Evolutionary conservation across 345 rosid species (phyloP), one percentile per base, ranked within the genome.

Genomic region (Aurinia saxatilis): DNA sequence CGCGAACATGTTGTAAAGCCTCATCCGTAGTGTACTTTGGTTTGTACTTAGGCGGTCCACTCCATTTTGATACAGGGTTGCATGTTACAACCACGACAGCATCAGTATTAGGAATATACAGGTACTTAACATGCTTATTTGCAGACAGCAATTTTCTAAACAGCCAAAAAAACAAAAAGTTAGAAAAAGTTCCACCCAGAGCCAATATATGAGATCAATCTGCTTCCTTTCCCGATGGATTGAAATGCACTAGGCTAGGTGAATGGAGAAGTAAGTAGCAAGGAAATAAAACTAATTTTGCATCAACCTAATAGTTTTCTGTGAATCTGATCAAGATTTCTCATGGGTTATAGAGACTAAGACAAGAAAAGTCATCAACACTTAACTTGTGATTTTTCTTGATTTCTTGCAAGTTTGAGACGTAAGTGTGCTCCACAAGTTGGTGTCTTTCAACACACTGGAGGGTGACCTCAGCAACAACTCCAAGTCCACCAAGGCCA

Each of bases 401-500:
- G 73, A 93, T 75, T 5, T 90, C 96, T 50, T 85, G 72, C 75
- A 90, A 56, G 70, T 75, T 79, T n/a, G 95, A 79, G 61, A 87
- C 73, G 44, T 71, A 66, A 3, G 99, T 93, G 69, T 90, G 97
- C 78, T 87, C 99, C 41, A 93, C 92, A 41, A 90, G 99, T 78
- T 90, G 85, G 42, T 87, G 85, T 71, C 97, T 85, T 56, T 87
- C 96, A 46, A 93, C 97, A 72, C 97, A 87, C 27, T 90, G 97
- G 41, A 93, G 81, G 45, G 87, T 87, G 55, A 93, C 96, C 82
- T 93, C 99, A 62, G 99, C 84, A 71, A 93, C 95, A 73, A 93
- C 97, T 67, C 95, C 96, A 53, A 93, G 96, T 31, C 84, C 97
- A 38, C 97, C 99, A 65, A 93, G 88, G 63, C 99, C 97, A 68